Conservation (phyloP, 108 stramenopile genomes). For the Skeletonema marinoi region DNA sequence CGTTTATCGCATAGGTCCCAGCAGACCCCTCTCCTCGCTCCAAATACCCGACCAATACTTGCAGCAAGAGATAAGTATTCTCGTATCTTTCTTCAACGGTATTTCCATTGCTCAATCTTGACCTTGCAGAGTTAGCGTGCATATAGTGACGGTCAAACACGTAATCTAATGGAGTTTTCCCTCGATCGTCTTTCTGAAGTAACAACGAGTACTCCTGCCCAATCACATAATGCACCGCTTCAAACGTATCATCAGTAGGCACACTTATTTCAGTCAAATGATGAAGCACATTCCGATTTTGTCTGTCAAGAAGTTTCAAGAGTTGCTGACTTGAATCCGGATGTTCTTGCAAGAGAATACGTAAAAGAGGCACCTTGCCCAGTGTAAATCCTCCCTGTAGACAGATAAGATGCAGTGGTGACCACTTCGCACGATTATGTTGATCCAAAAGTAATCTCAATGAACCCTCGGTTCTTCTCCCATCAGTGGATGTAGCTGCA, state of each 20-base stretch:
- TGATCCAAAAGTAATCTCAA: conserved; percentile 39
- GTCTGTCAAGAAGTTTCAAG: conserved; percentile 31
- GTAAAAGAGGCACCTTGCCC: conserved; percentile 15
- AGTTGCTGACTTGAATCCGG: conserved; percentile 6
- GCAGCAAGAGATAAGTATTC: conserved; percentile 24
- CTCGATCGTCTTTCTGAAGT: conserved; percentile 13
- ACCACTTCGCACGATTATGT: conserved; percentile 28
- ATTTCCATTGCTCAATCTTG: not conserved
- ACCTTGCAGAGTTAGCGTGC: not conserved
- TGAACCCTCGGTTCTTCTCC: conserved; percentile 28
- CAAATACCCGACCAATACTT: conserved; percentile 28
- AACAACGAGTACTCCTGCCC: conserved; percentile 11
- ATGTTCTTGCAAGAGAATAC: conserved; percentile 22
- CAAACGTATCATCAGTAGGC: conserved; percentile 19
- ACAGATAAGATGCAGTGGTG: conserved; percentile 41
- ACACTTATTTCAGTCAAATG: conserved; percentile 16
- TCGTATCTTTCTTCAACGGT: conserved; percentile 9
- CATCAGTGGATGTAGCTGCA: not conserved
- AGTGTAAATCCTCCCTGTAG: conserved; percentile 28
- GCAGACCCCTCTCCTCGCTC: not conserved
- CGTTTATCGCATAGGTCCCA: not conserved
- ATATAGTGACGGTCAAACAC: conserved; percentile 9
- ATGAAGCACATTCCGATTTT: conserved; percentile 40
- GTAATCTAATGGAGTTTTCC: conserved; percentile 31
- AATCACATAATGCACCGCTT: conserved; percentile 17